phyloP scores from a whole-genome alignment of 2,329 filamentous ascomycete genomes.

The Ophiostoma angusticollis region DNA sequence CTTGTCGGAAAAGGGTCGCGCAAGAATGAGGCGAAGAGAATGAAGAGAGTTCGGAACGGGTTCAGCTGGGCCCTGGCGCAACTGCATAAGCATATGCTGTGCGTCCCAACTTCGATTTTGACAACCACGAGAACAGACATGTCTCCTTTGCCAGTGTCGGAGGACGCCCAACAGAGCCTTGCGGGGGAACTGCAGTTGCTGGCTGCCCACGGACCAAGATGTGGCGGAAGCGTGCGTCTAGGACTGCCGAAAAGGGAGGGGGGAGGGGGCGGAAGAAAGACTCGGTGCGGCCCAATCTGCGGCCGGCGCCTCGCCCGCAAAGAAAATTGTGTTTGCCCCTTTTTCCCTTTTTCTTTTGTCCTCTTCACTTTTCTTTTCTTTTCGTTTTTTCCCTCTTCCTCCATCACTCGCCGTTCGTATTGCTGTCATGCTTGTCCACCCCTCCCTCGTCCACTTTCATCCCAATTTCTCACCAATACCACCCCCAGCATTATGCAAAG shows the following conservation, averaged over 20 bases:
- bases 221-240: not conserved
- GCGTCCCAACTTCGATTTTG: too few relatives aligned
- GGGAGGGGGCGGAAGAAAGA: slow-evolving; percentile 3
- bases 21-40: not conserved
- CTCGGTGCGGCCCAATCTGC: slow-evolving; percentile 13
- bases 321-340: not conserved
- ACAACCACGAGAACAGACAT: too few relatives aligned
- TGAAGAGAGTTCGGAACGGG: not conserved
- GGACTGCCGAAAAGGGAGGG: too few relatives aligned
- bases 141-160: too few relatives aligned
- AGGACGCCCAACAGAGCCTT: too few relatives aligned
- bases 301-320: slow-evolving; percentile 3
- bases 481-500: not conserved
- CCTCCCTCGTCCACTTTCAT: slow-evolving; percentile 1
- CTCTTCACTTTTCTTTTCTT: not conserved
- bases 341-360: not conserved
- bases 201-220: not conserved
- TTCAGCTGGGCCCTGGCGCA: too few relatives aligned
- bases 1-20: not conserved
- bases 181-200: too few relatives aligned
- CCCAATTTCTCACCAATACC: slow-evolving; percentile 5
- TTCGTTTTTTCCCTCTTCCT: not conserved
- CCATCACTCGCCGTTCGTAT: not conserved
- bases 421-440: not conserved
- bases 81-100: too few relatives aligned